These are phyloP conservation scores for Candida wancherniae DNA, from an alignment of 805 yeast species.

Conservation along the genomic window DNA sequence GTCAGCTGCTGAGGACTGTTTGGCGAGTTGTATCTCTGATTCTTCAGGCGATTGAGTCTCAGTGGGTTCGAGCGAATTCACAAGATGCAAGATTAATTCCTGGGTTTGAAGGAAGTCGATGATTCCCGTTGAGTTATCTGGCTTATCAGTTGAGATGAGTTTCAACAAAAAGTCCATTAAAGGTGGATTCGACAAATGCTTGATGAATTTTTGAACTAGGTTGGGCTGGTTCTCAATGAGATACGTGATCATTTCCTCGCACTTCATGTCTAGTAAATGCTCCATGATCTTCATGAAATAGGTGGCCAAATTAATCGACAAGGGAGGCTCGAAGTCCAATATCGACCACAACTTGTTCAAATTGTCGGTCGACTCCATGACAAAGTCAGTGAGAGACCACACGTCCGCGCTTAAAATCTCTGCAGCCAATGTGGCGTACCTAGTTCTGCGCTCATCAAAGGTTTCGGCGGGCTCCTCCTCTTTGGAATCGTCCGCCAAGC, in stretches of 20 bases:
- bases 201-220: slow-evolving; percentile 38
- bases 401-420: slow-evolving; percentile 89
- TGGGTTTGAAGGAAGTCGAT: slow-evolving; percentile 42
- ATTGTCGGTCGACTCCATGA: slow-evolving; percentile 67
- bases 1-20: slow-evolving; percentile 42
- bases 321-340: slow-evolving; percentile 60
- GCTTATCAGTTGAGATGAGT: slow-evolving; percentile 42
- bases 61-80: slow-evolving; percentile 27
- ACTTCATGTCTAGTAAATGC: slow-evolving; percentile 44
- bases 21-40: slow-evolving; percentile 20
- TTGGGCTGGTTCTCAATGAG: slow-evolving; percentile 40
- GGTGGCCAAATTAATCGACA: slow-evolving; percentile 71
- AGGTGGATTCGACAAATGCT: slow-evolving; percentile 43
- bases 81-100: slow-evolving; percentile 30
- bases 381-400: slow-evolving; percentile 88
- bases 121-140: slow-evolving; percentile 43
- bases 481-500: slow-evolving; percentile 2
- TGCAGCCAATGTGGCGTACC: slow-evolving; percentile 55
- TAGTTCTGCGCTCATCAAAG: slow-evolving; percentile 29
- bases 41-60: slow-evolving; percentile 18
- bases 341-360: slow-evolving; percentile 75
- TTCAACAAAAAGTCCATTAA: slow-evolving; percentile 43
- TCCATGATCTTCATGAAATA: slow-evolving; percentile 49
- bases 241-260: slow-evolving; percentile 44
- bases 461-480: slow-evolving; percentile 14